Evolutionary conservation across 805 yeast species (phyloP), one percentile per base, ranked within the genome.

Genomic region (Suhomyces sp.): DNA sequence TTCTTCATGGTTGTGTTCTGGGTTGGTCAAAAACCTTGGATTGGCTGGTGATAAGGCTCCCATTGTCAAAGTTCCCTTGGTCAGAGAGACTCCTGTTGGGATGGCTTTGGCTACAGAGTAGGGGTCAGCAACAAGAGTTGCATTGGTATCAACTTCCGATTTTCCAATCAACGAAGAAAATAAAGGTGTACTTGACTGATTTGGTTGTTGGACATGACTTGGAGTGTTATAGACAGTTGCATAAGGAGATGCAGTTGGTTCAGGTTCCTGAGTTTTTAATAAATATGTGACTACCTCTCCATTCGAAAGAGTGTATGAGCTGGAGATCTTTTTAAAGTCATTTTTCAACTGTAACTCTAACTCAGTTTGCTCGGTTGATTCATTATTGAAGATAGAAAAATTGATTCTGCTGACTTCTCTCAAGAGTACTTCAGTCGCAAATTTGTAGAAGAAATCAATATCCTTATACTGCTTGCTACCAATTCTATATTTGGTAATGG

Each of bases 141-240:
- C 85, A 56, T 96, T 82, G 45, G 85, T 82, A 65, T 94, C 98
- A 49, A 91, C 70, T 19, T 80, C 73, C 0, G 97, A 89, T 61
- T 83, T 87, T 27, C 81, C 78, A 33, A 82, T 78, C 36, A 86
- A 70, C 0, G 96, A 86, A 5, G 96, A 80, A 65, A 94, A 93
- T 48, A 94, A 74, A 12, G 97, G 96, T 27, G 82, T 77, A 41
- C 86, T 90, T 42, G 81, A 80, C 17, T 81, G 80, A 3, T 87
- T 83, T 8, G 81, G 70, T 13, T 57, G 57, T 24, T 59, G 64
- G 24, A 60, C 58, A 26, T 60, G 62, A 23, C 52, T 46, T 46
- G 56, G 64, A 29, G 60, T 51, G 54, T 51, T 42, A 78, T 53
- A 55, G 59, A 63, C 31, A 51, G 47, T 45, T 59, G 61, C 24